Evolutionary conservation across 73 alveolate genomes (phyloP), one percentile per base, ranked within the genome.

Genomic region (Symbiodinium pilosum): DNA sequence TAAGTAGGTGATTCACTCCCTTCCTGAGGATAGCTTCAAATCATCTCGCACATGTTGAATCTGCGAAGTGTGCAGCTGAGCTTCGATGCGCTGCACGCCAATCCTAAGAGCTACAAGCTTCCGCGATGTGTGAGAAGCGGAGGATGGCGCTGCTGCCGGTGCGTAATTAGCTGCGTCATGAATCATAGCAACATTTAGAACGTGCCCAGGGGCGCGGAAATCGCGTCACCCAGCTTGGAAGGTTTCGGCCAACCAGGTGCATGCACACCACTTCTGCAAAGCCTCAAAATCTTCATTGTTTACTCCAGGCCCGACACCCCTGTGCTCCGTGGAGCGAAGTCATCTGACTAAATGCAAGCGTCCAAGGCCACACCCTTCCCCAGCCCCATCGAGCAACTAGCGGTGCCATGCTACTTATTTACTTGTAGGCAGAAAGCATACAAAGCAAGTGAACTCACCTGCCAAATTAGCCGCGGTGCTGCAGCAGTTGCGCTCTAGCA

Each of bases 221-320:
- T 68, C 95, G 95, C 40, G 95, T 88, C 87, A 88, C 95, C 95
- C 95, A 88, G 86, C 81, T 44, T 21, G 95, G 95, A 4, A 88
- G 71, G 9, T 81, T 84, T 64, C 95, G 26, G 43, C 95, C 95
- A 24, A 88, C 95, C 87, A 88, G 51, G 54, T 88, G 75, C 73
- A 38, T 83, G 54, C 95, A 88, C 38, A 88, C 71, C 43, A 84
- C 95, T 36, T 88, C 95, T 30, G 95, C 86, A 40, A 88, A 88
- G 24, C 85, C 85, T 73, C 85, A 36, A 43, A 42, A n/a, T n/a
- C n/a, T n/a, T n/a, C n/a, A n/a, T n/a, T n/a, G n/a, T n/a, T n/a
- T n/a, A n/a, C n/a, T n/a, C n/a, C n/a, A n/a, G n/a, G n/a, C n/a
- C n/a, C n/a, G n/a, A n/a, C n/a, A n/a, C n/a, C n/a, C n/a, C n/a